These are phyloP conservation scores for Byssothecium circinans DNA, from an alignment of 2,329 filamentous ascomycete genomes.

Conservation along the genomic window DNA sequence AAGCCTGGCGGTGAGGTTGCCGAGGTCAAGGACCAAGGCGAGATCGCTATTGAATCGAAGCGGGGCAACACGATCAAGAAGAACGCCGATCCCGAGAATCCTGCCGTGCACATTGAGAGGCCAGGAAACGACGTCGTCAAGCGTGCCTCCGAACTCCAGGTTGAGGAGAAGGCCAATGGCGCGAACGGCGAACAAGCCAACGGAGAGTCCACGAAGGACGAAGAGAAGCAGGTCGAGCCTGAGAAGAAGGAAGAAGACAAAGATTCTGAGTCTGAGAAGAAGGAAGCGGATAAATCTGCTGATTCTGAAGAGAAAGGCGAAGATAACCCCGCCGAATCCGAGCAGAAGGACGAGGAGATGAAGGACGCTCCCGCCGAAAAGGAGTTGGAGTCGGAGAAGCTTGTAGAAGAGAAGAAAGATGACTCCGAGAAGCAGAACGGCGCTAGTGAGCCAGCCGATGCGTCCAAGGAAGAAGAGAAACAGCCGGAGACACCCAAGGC, in stretches of 20 bases:
- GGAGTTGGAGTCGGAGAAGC: slow-evolving; percentile 27
- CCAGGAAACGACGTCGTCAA: slow-evolving; percentile 68
- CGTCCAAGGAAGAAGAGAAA: slow-evolving; percentile 26
- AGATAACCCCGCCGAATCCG: slow-evolving; percentile 27
- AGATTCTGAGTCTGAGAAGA: neutral
- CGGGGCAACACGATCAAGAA: slow-evolving; percentile 66
- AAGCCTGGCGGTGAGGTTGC: slow-evolving; percentile 60
- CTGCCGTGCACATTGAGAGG: slow-evolving; percentile 61
- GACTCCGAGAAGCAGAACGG: slow-evolving; percentile 25
- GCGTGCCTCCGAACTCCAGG: slow-evolving; percentile 60
- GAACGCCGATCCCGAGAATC: slow-evolving; percentile 62
- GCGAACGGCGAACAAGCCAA: slow-evolving; percentile 38
- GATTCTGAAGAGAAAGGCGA: slow-evolving; percentile 23
- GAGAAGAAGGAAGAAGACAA: slow-evolving; percentile 40
- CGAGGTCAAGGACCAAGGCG: slow-evolving; percentile 60
- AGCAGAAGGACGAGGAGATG: slow-evolving; percentile 44
- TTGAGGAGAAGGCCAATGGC: slow-evolving; percentile 51
- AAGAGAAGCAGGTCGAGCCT: slow-evolving; percentile 26
- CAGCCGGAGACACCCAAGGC: slow-evolving; percentile 30
- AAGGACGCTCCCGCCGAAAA: slow-evolving; percentile 31
- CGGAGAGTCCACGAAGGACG: slow-evolving; percentile 38
- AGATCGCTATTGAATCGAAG: slow-evolving; percentile 63
- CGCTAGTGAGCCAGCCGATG: slow-evolving; percentile 18
- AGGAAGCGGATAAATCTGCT: slow-evolving; percentile 2
- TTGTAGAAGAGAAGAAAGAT: slow-evolving; percentile 25